These are phyloP conservation scores for Myriosclerotinia duriaeana DNA, from an alignment of 2,329 filamentous ascomycete genomes.

Conservation along the genomic window DNA sequence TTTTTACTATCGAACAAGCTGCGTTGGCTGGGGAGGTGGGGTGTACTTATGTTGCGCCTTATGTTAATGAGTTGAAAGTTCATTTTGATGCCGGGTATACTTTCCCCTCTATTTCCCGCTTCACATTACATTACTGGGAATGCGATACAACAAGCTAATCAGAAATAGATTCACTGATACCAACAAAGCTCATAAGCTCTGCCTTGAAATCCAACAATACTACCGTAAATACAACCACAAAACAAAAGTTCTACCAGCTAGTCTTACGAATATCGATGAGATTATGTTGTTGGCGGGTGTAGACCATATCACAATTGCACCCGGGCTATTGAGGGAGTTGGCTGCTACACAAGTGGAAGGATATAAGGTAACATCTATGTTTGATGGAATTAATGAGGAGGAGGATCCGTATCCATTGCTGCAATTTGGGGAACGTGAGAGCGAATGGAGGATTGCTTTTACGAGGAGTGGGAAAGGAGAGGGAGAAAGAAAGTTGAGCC, in stretches of 20 bases:
- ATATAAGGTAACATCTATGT: slow-evolving; percentile 27
- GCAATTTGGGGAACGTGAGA: slow-evolving; percentile 45
- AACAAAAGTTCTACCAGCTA: slow-evolving; percentile 57
- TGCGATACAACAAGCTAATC: neutral
- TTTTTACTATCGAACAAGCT: slow-evolving; percentile 63
- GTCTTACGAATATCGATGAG: slow-evolving; percentile 56
- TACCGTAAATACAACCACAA: slow-evolving; percentile 46
- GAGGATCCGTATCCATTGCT: neutral
- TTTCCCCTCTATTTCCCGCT: slow-evolving; percentile 12
- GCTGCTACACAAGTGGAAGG: slow-evolving; percentile 23
- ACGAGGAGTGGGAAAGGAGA: slow-evolving; percentile 48
- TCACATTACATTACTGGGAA: neutral
- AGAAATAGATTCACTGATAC: slow-evolving; percentile 48
- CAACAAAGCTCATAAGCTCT: slow-evolving; percentile 43
- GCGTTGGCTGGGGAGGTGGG: slow-evolving; percentile 55
- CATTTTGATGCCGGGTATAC: slow-evolving; percentile 54
- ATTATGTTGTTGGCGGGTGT: slow-evolving; percentile 58
- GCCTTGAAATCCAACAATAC: slow-evolving; percentile 54
- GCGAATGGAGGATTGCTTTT: slow-evolving; percentile 52
- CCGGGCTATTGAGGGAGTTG: slow-evolving; percentile 46
- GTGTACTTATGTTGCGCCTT: slow-evolving; percentile 64
- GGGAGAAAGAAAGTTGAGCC: slow-evolving; percentile 51
- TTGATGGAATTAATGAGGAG: slow-evolving; percentile 27
- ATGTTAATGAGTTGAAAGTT: slow-evolving; percentile 64
- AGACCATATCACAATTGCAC: slow-evolving; percentile 59